Evolutionary conservation across 2,329 filamentous ascomycete genomes (phyloP).

Genomic region (Microcyclosporella mali): DNA sequence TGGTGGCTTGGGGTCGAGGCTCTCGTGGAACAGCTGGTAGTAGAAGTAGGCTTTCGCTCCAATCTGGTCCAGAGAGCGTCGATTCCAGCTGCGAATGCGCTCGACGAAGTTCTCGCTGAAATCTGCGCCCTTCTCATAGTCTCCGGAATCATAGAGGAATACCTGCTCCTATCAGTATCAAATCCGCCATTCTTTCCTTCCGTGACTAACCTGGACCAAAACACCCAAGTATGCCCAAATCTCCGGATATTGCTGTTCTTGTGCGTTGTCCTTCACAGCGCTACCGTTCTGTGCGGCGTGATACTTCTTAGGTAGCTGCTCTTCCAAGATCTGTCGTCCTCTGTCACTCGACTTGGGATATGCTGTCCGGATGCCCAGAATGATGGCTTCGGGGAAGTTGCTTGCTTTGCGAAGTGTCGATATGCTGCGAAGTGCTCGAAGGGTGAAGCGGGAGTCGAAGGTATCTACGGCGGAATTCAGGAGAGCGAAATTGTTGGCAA

Average conservation of each 20-base stretch:
- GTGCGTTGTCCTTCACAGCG: slow-evolving; percentile 16
- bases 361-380: slow-evolving; percentile 29
- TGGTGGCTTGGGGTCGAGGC: slow-evolving; percentile 77
- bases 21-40: slow-evolving; percentile 91
- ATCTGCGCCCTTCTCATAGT: slow-evolving; percentile 69
- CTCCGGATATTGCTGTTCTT: slow-evolving; percentile 31
- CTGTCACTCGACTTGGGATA: slow-evolving; percentile 28
- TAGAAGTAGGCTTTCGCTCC: slow-evolving; percentile 98
- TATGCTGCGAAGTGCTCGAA: slow-evolving; percentile 89
- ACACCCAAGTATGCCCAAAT: slow-evolving; percentile 35
- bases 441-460: slow-evolving; percentile 92
- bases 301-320: slow-evolving; percentile 25
- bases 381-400: slow-evolving; percentile 31
- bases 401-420: slow-evolving; percentile 85
- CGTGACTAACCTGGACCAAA: slow-evolving; percentile 29
- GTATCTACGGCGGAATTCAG: slow-evolving; percentile 86
- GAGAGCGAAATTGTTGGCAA: slow-evolving; percentile 87
- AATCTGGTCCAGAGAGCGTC: slow-evolving; percentile 86
- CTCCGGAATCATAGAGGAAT: slow-evolving; percentile 77
- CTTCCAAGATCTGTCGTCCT: slow-evolving; percentile 29
- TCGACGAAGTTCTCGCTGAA: slow-evolving; percentile 82
- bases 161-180: slow-evolving; percentile 57
- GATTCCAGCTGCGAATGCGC: slow-evolving; percentile 81
- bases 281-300: slow-evolving; percentile 15
- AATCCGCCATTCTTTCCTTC: not conserved